Base-by-base conservation (phyloP, 2,329 filamentous ascomycete species). In the Ambrosiella cleistominuta region DNA sequence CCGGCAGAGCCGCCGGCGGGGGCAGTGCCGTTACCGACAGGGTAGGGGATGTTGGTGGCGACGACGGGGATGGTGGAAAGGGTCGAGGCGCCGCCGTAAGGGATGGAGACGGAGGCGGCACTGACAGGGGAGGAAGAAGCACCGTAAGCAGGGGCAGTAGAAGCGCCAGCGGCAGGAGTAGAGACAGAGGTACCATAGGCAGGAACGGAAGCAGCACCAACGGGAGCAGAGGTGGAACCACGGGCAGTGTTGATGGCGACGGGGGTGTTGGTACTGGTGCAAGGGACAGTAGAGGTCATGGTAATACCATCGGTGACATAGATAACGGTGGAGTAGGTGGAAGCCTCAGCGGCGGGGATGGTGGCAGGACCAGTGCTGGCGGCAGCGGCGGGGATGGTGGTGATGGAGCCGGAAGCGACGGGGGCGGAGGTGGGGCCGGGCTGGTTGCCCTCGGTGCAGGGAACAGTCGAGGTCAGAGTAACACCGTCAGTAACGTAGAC, bases 261-360 rank as follows among this genome's bases (percentile, higher is more conserved):
- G 13, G 51, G 36, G 17, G 27, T 19, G 17, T 52, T 57, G 4
- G 54, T 17, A 47, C 27, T 60, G n/a, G 45, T 53, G 54, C 49
- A 50, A 35, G 53, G 38, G 12, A 60, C 42, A 15, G 50, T 54
- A 27, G 54, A 39, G 13, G 54, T 57, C 37, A 47, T 39, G 49
- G 58, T 57, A 9, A 55, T 19, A 39, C 56, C 56, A n/a, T 44
- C 40, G 27, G 35, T 54, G 39, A 57, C 49, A 12, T 54, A 57
- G 40, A 54, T 39, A 35, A 55, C 36, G n/a, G 44, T 51, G 13
- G 9, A n/a, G 19, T 11, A 40, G 7, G 19, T 35, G 40, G 35
- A 11, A 1, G 37, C 44, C 9, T 8, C 15, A 11, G 44, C n/a
- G 38, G 19, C 9, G 44, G 47, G 27, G 8, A 39, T n/a, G n/a